Base-by-base conservation (phyloP, 768 basidiomycete species). In the Suillus hirtellus region DNA sequence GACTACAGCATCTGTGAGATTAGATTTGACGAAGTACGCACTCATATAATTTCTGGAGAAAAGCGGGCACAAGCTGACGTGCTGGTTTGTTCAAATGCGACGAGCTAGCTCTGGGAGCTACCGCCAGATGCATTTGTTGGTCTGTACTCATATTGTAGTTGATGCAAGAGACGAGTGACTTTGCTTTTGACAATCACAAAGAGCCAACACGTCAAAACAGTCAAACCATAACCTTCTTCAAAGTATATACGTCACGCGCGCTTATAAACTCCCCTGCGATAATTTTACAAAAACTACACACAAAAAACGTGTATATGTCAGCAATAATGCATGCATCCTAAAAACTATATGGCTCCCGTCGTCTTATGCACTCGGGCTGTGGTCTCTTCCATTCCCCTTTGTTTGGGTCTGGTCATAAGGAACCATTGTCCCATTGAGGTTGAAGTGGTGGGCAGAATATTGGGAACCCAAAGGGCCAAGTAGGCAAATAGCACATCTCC, bases 1-100 rank as follows among this genome's bases (percentile, higher is more conserved):
- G 31, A 68, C 65, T 59, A 63, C 17, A 46, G 64, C 34, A 59
- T 53, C 38, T 55, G 56, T 60, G 21, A 54, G 31, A 60, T 52
- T 54, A 61, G 68, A 65, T 65, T 49, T 60, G 64, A 66, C 66
- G 53, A 62, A 61, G 63, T 43, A 84, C 89, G 67, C 62, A 96
- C 95, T 90, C 90, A 77, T 89, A 96, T 40, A 98, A 83, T 76
- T 98, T 98, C 76, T 95, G 93, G 15, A 97, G 82, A 72, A 97
- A 97, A 0, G 91, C 90, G 3, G 95, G 94, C 1, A 90, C 84
- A 42, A 82, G 73, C 63, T 81, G 79, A 63, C 80, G 77, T 17
- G 81, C 79, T n/a, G 78, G 77, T 73, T 75, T 82, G 74, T 75
- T 82, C 42, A 82, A 68, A 63, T 79, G 77, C 21, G 79, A 73